phyloP scores from a whole-genome alignment of 305 asterid genomes.

The Coffea humblotiana region DNA sequence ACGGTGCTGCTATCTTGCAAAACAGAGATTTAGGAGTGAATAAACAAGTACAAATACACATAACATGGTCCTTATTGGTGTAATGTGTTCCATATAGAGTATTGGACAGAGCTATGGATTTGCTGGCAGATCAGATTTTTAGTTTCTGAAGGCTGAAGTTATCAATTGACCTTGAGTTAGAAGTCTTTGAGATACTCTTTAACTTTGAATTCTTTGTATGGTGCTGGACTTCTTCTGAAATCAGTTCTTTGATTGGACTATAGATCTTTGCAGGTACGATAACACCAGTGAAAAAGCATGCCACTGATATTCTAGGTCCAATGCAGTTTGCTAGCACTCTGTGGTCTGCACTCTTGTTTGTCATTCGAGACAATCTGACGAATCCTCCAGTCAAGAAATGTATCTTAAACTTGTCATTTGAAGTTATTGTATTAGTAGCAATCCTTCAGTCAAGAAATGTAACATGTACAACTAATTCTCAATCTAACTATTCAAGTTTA shows the following conservation, averaged over 20 bases:
- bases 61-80: background rate
- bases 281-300: conserved; percentile 51
- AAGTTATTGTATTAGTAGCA: too few relatives aligned
- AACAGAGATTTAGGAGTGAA: background rate
- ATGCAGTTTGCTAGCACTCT: conserved; percentile 46
- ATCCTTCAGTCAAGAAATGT: too few relatives aligned
- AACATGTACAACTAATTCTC: too few relatives aligned
- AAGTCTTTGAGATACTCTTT: conserved; percentile 32
- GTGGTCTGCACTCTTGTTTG: conserved; percentile 56
- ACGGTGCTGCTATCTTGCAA: background rate
- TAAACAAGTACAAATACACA: background rate
- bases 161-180: conserved; percentile 8
- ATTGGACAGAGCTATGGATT: background rate
- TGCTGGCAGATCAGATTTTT: conserved; percentile 5
- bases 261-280: conserved; percentile 28
- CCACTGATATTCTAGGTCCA: conserved; percentile 69
- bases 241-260: conserved; percentile 52
- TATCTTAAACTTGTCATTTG: too few relatives aligned
- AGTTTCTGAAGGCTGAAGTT: conserved; percentile 6
- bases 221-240: conserved; percentile 34
- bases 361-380: conserved; percentile 42
- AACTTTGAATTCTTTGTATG: conserved; percentile 36
- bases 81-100: background rate
- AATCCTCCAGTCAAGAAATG: background rate
- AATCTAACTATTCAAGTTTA: too few relatives aligned